phyloP scores from a whole-genome alignment of 257 asterid genomes.

The Perilla frutescens region DNA sequence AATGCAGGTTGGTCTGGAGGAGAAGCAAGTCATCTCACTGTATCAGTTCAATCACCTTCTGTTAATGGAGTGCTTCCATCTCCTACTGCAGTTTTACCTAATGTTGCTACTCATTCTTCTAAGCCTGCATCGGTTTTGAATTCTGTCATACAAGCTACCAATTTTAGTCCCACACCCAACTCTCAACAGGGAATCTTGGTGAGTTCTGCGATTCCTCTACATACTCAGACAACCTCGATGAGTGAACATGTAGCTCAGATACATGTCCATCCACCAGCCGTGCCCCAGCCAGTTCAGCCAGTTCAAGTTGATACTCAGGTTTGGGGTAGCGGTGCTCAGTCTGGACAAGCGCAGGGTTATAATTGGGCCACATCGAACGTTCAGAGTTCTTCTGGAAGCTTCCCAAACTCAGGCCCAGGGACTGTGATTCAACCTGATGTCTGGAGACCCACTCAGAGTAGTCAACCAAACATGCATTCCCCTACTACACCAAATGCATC shows the following conservation, averaged over 20 bases:
- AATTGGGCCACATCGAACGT: constrained; percentile 57
- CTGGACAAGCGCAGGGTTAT: constrained; percentile 58
- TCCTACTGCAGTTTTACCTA: constrained; percentile 53
- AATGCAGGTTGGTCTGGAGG: constrained; percentile 47
- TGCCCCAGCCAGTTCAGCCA: constrained; percentile 47
- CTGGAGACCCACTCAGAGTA: constrained; percentile 64
- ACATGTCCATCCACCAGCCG: constrained; percentile 45
- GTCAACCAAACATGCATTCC: constrained; percentile 63
- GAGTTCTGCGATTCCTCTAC: constrained; percentile 44
- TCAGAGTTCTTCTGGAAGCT: constrained; percentile 60
- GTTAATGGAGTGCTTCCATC: constrained; percentile 50
- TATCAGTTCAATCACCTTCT: constrained; percentile 43
- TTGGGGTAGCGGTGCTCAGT: constrained; percentile 44
- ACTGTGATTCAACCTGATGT: constrained; percentile 63
- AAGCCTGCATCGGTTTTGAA: constrained; percentile 50
- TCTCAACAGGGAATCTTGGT: constrained; percentile 48
- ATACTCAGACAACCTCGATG: constrained; percentile 37
- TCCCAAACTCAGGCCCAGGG: constrained; percentile 49
- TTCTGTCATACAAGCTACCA: constrained; percentile 49
- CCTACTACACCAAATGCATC: constrained; percentile 51
- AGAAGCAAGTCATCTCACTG: constrained; percentile 45
- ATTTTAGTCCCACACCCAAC: constrained; percentile 55
- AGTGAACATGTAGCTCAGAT: constrained; percentile 52
- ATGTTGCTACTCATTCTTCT: constrained; percentile 44
- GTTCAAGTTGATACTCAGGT: constrained; percentile 47